Evolutionary conservation across 495 filamentous ascomycete species (phyloP), one percentile per base, ranked within the genome.

Genomic region (Hypoxylon lienhwacheense): DNA sequence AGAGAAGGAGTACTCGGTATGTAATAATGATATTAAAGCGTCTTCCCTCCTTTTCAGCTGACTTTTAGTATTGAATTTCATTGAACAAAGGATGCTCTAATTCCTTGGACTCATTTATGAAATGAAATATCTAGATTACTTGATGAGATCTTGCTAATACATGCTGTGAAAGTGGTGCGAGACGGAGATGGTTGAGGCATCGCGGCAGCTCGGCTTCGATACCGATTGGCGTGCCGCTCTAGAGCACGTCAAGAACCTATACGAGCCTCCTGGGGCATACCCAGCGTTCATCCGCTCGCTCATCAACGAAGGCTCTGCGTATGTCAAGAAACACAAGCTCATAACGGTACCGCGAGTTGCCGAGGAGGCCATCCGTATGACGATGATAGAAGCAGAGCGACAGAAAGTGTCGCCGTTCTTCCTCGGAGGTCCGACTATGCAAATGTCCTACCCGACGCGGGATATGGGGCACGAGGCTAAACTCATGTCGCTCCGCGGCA

Each of bases 381-480:
- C 68, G 14, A 80, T 80, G 72, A 79, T 81, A 68, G 64, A 68
- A 11, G 76, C 77, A 0, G 69, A 67, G 25, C 43, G 53, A 7
- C 79, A 82, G 57, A 73, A 72, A 32, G 69, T 73, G 6, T 75
- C 72, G 21, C 78, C 79, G 0, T 81, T 81, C 61, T 81, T 81
- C 65, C 71, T 81, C 1, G 78, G 79, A 4, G 79, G 78, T 0
- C 47, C 59, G 1, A 54, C 36, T 5, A 77, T 81, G 47, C 71
- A 75, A 39, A 75, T 81, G 14, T 73, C 75, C 4, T 81, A 79
- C 43, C 78, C 78, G 19, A 74, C 71, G 1, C 63, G 65, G 8
- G 60, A 66, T 2, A 81, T 81, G 78, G 47, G 59, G 7, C 77
- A 81, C 46, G 70, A 64, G 12, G 67, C 63, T 14, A 81, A 80